These are phyloP conservation scores for Cavenderia fasciculata DNA, from an alignment of 78 protist genomes.

Conservation along the genomic window DNA sequence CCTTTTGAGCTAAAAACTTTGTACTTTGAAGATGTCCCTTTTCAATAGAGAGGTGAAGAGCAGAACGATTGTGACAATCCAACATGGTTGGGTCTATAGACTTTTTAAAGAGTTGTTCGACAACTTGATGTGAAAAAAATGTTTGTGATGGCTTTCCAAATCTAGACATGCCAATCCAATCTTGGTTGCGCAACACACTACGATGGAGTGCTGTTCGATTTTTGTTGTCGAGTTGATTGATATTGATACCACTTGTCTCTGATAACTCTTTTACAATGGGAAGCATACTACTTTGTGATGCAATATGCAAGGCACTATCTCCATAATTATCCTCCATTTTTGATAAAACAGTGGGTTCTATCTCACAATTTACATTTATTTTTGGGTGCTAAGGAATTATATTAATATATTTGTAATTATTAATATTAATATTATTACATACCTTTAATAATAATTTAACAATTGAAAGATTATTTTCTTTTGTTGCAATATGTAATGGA, in stretches of 20 bases:
- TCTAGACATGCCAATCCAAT: conserved; percentile 70
- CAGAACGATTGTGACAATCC: conserved; percentile 14
- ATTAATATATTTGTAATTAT: background rate
- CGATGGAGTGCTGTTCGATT: conserved; percentile 29
- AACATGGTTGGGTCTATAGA: background rate
- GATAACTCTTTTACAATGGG: conserved; percentile 31
- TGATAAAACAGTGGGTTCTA: conserved; percentile 21
- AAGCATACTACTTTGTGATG: conserved; percentile 11
- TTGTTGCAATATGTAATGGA: conserved; percentile 52
- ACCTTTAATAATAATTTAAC: conserved; percentile 14
- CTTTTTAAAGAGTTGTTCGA: conserved; percentile 20
- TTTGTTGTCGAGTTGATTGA: conserved; percentile 16
- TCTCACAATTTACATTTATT: conserved; percentile 52
- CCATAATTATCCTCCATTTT: conserved; percentile 9
- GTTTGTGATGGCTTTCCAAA: conserved; percentile 68
- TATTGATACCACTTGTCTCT: conserved; percentile 12
- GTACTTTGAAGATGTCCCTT: conserved; percentile 41
- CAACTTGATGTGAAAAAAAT: conserved; percentile 45
- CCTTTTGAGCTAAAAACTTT: background rate
- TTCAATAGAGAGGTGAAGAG: conserved; percentile 29
- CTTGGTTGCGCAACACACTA: conserved; percentile 36
- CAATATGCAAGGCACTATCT: conserved; percentile 26
- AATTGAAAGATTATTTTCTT: conserved; percentile 47
- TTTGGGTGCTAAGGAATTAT: background rate
- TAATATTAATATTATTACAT: background rate